phyloP scores from a whole-genome alignment of 768 basidiomycete genomes.

The Termitomyces heimii region DNA sequence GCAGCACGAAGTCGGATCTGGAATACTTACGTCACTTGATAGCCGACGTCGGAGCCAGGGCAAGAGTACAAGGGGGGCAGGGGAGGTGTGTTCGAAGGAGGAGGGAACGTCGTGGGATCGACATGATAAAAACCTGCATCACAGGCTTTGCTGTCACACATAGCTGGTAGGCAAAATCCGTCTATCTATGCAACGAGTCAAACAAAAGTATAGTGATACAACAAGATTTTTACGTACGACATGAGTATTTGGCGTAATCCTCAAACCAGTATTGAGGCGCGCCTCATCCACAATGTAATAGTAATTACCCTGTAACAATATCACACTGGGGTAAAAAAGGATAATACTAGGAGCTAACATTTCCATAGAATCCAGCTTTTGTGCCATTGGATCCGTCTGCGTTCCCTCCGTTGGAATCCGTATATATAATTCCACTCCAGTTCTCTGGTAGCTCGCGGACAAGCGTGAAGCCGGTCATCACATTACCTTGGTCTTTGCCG shows the following conservation, averaged over 20 bases:
- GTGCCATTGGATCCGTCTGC: conserved; percentile 17
- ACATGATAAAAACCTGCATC: conserved; percentile 10
- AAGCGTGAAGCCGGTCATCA: background rate
- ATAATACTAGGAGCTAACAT: conserved; percentile 12
- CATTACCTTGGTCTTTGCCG: conserved; percentile 6
- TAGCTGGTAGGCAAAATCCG: conserved; percentile 15
- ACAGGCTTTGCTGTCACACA: conserved; percentile 17
- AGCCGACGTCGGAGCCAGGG: conserved; percentile 14
- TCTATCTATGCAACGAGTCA: conserved; percentile 3
- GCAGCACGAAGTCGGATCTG: background rate
- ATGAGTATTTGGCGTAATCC: conserved; percentile 19
- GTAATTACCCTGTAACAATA: conserved; percentile 12
- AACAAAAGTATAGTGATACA: background rate
- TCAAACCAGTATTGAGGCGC: conserved; percentile 27
- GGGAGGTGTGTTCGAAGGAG: conserved; percentile 12
- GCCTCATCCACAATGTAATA: conserved; percentile 27
- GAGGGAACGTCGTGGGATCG: conserved; percentile 19
- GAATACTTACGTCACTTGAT: conserved; percentile 18
- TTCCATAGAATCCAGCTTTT: conserved; percentile 22
- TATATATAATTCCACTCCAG: conserved; percentile 22
- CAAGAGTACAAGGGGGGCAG: conserved; percentile 15
- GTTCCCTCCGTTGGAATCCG: conserved; percentile 20
- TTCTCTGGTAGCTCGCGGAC: conserved; percentile 9
- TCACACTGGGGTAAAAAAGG: background rate
- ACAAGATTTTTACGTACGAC: conserved; percentile 11